Conservation (phyloP, 352 stramenopile genomes). For the Globisporangium radiosum region DNA sequence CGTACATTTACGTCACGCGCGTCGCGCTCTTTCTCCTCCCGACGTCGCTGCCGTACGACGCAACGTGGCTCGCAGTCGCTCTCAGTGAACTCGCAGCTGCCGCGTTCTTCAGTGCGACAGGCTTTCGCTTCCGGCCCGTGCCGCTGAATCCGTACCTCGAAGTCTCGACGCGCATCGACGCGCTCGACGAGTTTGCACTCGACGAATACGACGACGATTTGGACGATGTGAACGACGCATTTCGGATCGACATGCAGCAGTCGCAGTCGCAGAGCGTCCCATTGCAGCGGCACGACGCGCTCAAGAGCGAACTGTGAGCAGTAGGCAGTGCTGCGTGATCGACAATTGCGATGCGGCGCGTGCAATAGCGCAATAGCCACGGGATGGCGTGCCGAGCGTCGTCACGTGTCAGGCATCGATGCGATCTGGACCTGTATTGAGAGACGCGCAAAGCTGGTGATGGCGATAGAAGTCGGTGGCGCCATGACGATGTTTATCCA, state of each 20-base stretch:
- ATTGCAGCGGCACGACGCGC: conserved; percentile 1
- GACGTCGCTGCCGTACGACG: conserved; percentile 88
- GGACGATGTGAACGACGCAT: conserved; percentile 5
- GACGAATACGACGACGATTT: conserved; percentile 28
- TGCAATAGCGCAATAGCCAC: too few relatives aligned
- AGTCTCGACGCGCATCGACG: conserved; percentile 62
- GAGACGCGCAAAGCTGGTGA: too few relatives aligned
- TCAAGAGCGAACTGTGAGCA: too few relatives aligned
- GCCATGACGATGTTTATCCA: too few relatives aligned
- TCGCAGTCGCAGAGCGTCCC: conserved; percentile 20
- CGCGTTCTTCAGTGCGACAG: conserved; percentile 90
- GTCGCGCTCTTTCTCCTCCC: conserved; percentile 93
- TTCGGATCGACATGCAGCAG: conserved; percentile 17
- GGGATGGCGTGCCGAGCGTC: too few relatives aligned
- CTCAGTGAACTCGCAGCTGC: conserved; percentile 78
- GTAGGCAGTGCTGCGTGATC: too few relatives aligned
- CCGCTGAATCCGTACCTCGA: conserved; percentile 90
- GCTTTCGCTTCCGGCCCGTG: conserved; percentile 89
- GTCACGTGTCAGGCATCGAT: too few relatives aligned
- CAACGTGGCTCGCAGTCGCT: conserved; percentile 64
- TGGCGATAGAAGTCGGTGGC: too few relatives aligned
- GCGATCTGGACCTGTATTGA: too few relatives aligned
- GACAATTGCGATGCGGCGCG: too few relatives aligned
- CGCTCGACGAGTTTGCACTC: conserved; percentile 70
- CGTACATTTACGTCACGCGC: conserved; percentile 98